Conservation (phyloP, 805 yeast species). For the Starmerella apis region DNA sequence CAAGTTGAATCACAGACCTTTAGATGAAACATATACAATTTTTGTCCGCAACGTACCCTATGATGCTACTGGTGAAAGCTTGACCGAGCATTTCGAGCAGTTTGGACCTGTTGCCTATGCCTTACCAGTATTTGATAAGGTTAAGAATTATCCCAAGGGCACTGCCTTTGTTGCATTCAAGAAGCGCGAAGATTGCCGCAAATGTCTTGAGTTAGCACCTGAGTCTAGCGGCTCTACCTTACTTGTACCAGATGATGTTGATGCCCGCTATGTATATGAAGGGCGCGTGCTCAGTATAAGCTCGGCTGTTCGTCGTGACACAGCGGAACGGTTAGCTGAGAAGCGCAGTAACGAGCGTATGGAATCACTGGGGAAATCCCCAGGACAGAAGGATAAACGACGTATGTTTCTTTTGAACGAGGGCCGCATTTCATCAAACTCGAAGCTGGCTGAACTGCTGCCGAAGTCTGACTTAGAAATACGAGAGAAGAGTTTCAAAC, state of each 20-base stretch:
- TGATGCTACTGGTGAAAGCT: slow-evolving; percentile 73
- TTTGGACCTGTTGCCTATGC: slow-evolving; percentile 91
- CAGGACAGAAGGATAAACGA: slow-evolving; percentile 72
- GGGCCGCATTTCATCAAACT: slow-evolving; percentile 76
- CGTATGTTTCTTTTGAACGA: slow-evolving; percentile 80
- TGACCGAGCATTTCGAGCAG: slow-evolving; percentile 64
- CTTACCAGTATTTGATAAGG: slow-evolving; percentile 79
- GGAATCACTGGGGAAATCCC: slow-evolving; percentile 68
- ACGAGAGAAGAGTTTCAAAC: slow-evolving; percentile 74
- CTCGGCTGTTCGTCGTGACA: slow-evolving; percentile 75
- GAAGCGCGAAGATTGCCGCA: slow-evolving; percentile 48
- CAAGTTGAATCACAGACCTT: slow-evolving; percentile 27
- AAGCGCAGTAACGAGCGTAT: slow-evolving; percentile 62
- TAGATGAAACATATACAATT: slow-evolving; percentile 40
- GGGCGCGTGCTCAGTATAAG: slow-evolving; percentile 81
- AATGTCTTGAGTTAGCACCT: slow-evolving; percentile 73
- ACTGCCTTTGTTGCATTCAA: slow-evolving; percentile 88
- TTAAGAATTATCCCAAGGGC: slow-evolving; percentile 79
- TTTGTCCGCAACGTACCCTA: slow-evolving; percentile 92
- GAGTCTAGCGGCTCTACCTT: slow-evolving; percentile 52
- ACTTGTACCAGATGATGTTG: slow-evolving; percentile 84
- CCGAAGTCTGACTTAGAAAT: slow-evolving; percentile 68
- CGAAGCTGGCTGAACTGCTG: slow-evolving; percentile 63
- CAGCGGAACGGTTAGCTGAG: slow-evolving; percentile 66
- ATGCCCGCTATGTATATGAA: slow-evolving; percentile 75